phyloP scores from a whole-genome alignment of 1,284 basidiomycete species.

The Cutaneotrichosporon dermatis region DNA sequence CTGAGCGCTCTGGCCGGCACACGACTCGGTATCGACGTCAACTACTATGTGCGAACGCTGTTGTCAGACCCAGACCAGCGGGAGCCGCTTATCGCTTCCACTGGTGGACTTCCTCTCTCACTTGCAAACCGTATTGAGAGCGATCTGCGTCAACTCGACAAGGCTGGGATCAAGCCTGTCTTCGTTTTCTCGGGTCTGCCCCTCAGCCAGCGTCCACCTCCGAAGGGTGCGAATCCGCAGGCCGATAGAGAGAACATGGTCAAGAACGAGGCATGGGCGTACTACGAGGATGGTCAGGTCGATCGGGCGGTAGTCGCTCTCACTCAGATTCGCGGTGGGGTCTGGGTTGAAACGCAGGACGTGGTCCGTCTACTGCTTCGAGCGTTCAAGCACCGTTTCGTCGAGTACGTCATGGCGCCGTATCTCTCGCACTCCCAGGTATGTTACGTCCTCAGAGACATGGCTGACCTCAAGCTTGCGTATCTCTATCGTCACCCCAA shows the following conservation, averaged over 20 bases:
- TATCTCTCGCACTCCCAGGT: conserved; percentile 94
- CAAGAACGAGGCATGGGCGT: conserved; percentile 71
- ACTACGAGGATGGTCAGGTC: conserved; percentile 83
- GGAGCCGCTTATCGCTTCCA: conserved; percentile 88
- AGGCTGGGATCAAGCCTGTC: conserved; percentile 89
- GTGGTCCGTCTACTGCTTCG: conserved; percentile 86
- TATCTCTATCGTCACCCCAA: conserved; percentile 91
- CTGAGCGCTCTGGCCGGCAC: conserved; percentile 82
- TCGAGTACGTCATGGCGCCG: conserved; percentile 93
- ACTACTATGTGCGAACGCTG: conserved; percentile 78
- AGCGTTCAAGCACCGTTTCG: conserved; percentile 89
- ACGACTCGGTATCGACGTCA: conserved; percentile 93
- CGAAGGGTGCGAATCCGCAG: conserved; percentile 66
- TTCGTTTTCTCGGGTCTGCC: conserved; percentile 90
- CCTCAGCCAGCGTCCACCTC: conserved; percentile 50
- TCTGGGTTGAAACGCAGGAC: conserved; percentile 66
- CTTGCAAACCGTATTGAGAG: conserved; percentile 81
- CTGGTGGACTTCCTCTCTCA: conserved; percentile 85
- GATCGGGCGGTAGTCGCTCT: conserved; percentile 79
- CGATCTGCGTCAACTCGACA: conserved; percentile 85
- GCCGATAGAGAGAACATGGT: conserved; percentile 39
- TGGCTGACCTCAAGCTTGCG: conserved; percentile 60
- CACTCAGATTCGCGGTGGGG: conserved; percentile 62
- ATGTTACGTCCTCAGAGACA: conserved; percentile 22
- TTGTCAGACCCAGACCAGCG: conserved; percentile 67